Evolutionary conservation across 371 early-diverging fungal species (phyloP), one percentile per base, ranked within the genome.

Genomic region (Haplosporangium sp.): DNA sequence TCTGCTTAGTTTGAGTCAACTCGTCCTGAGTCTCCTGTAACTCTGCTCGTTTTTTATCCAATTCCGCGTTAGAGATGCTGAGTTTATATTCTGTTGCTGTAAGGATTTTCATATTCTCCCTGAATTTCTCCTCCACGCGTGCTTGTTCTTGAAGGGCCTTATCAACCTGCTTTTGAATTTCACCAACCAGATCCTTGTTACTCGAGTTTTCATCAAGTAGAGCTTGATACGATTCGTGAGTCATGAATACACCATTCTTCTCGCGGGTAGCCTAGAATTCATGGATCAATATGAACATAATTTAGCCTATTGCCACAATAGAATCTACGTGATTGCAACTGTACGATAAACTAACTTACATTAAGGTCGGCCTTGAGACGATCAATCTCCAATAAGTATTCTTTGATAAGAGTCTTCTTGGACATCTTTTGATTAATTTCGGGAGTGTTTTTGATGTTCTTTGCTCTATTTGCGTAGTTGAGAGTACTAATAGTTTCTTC

Each of bases 401-500:
- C 94, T 56, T 90, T 86, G 59, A 96, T 88, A n/a, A 95, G 85
- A 0, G 89, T 92, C 50, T 87, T 88, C 72, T 92, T 94, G 7
- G 93, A 92, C 77, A 94, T 88, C 65, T 88, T 88, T 74, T 92
- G 91, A 75, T 98, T 98, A 66, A 93, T 90, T 81, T 93, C 94
- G 0, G 98, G 98, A 66, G 93, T 92, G 75, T 98, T 99, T 67
- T 92, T 91, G 79, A 98, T 97, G 57, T 92, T 93, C 88, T 96
- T 98, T 27, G 99, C 98, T 35, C 96, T 89, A 74, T 91, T 93
- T 1, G 99, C 99, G 81, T 99, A 99, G 53, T 97, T 92, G 40
- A 99, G 88, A 0, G 99, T 99, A 63, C 93, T 94, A 45, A 95
- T 83, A 1, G 97, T 92, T 69, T 99, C 99, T 45, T 97, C 97